Percentiles rank a stretch among this genome's conserved stretches.
These are phyloP conservation scores for Carex pumila DNA, from an alignment of 176 grass and related monocot genomes.

Conservation along the genomic window DNA sequence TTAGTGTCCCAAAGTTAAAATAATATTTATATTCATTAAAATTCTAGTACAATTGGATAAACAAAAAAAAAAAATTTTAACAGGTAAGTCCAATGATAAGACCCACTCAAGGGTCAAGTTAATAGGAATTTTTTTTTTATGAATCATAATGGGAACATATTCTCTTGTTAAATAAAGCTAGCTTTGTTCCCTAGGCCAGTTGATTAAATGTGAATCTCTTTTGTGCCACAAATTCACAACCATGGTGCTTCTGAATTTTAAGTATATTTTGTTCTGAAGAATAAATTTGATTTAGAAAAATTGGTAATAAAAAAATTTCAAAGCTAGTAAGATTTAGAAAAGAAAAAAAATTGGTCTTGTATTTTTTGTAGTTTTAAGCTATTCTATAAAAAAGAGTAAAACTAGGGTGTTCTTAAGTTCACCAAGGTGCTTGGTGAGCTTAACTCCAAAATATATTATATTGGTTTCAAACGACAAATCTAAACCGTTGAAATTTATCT, in stretches of 20 bases:
- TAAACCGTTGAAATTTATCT: too few relatives aligned
- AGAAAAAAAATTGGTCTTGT: background rate
- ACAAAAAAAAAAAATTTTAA: background rate
- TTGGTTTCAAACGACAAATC: too few relatives aligned
- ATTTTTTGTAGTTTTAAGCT: too few relatives aligned
- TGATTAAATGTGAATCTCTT: slow-evolving; percentile 1
- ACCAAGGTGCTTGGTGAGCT: too few relatives aligned
- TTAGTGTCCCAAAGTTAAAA: background rate
- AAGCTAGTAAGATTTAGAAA: background rate
- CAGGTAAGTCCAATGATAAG: background rate
- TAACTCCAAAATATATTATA: too few relatives aligned
- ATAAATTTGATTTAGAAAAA: too few relatives aligned
- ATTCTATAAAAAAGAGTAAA: too few relatives aligned
- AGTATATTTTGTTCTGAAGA: too few relatives aligned
- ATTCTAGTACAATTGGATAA: background rate
- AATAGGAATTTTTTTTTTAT: background rate
- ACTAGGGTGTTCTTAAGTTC: too few relatives aligned
- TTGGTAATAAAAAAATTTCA: background rate
- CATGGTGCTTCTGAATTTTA: background rate
- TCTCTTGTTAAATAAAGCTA: background rate
- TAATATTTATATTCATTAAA: background rate
- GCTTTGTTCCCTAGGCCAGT: background rate
- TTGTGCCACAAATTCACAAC: background rate
- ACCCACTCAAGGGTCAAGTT: slow-evolving; percentile 4
- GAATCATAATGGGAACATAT: background rate